phyloP scores from a whole-genome alignment of 345 rosid species.

The Anastatica hierochuntica region DNA sequence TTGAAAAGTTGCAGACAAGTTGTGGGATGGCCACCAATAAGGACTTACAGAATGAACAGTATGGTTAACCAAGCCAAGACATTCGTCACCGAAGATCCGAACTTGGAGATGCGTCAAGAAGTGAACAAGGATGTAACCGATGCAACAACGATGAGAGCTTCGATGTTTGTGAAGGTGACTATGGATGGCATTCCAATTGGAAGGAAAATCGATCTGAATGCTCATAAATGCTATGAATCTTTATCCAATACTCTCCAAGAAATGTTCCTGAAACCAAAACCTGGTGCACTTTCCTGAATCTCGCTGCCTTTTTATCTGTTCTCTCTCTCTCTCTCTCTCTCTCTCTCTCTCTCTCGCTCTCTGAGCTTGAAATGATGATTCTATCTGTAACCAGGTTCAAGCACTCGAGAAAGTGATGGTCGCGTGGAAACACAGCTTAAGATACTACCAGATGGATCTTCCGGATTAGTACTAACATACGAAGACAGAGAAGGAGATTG shows the following conservation, averaged over 20 bases:
- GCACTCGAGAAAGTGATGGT: constrained; percentile 22
- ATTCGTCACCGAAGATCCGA: constrained; percentile 36
- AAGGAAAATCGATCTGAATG: constrained; percentile 72
- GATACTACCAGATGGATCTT: constrained; percentile 59
- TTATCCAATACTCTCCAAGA: constrained; percentile 60
- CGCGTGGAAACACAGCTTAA: constrained; percentile 24
- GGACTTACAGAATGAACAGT: constrained; percentile 67
- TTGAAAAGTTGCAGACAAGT: constrained; percentile 67
- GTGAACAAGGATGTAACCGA: constrained; percentile 20
- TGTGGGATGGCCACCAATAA: constrained; percentile 98
- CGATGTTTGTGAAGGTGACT: constrained; percentile 74
- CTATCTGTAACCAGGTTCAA: constrained; percentile 18
- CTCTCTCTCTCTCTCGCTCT: too few relatives aligned
- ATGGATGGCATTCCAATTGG: constrained; percentile 96
- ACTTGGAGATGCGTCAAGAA: constrained; percentile 28
- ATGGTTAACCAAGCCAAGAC: constrained; percentile 62
- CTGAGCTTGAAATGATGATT: too few relatives aligned
- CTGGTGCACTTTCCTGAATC: constrained; percentile 16
- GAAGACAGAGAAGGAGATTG: too few relatives aligned
- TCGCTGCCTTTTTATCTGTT: not conserved
- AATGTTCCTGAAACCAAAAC: constrained; percentile 49
- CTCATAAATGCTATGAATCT: constrained; percentile 58
- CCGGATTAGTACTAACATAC: too few relatives aligned
- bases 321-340: too few relatives aligned
- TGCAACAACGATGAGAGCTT: constrained; percentile 33